Percentiles rank a stretch among this genome's conserved stretches.
Evolutionary conservation across 1,139 yeast genomes (phyloP).

Genomic region (Magnusiomyces fungicola): DNA sequence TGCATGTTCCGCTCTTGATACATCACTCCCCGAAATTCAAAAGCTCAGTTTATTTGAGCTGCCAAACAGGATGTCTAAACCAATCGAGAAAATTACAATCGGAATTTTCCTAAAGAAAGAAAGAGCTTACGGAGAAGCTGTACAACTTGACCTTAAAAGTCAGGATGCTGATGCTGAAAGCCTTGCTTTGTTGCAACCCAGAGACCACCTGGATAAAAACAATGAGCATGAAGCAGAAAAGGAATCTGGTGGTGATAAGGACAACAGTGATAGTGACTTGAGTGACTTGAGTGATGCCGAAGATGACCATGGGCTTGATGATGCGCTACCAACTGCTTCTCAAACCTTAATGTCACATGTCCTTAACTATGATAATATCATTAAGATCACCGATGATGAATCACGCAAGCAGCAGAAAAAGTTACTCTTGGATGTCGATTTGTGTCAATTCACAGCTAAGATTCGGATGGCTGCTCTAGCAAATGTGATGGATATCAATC

Average conservation of each 20-base stretch:
- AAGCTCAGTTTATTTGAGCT: conserved; percentile 10
- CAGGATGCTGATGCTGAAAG: conserved; percentile 13
- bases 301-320: conserved; percentile 12
- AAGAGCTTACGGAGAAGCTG: conserved; percentile 15
- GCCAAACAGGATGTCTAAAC: conserved; percentile 11
- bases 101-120: conserved; percentile 21
- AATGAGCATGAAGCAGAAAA: not conserved
- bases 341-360: conserved; percentile 9
- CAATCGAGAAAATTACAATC: conserved; percentile 17
- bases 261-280: conserved; percentile 1
- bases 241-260: not conserved
- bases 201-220: too few species aligned
- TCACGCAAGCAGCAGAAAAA: conserved; percentile 10
- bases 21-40: conserved; percentile 1
- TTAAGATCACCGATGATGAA: conserved; percentile 5
- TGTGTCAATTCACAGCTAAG: conserved; percentile 20
- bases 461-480: conserved; percentile 21
- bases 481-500: conserved; percentile 17
- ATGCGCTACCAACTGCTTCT: conserved; percentile 4
- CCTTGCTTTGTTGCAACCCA: too few species aligned
- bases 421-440: conserved; percentile 13
- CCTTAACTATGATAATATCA: conserved; percentile 7
- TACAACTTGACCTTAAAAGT: conserved; percentile 10
- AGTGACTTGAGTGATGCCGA: conserved; percentile 8
- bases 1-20: conserved; percentile 1